phyloP scores from a whole-genome alignment of 306 rosid genomes.

The Cucurbita pepo region DNA sequence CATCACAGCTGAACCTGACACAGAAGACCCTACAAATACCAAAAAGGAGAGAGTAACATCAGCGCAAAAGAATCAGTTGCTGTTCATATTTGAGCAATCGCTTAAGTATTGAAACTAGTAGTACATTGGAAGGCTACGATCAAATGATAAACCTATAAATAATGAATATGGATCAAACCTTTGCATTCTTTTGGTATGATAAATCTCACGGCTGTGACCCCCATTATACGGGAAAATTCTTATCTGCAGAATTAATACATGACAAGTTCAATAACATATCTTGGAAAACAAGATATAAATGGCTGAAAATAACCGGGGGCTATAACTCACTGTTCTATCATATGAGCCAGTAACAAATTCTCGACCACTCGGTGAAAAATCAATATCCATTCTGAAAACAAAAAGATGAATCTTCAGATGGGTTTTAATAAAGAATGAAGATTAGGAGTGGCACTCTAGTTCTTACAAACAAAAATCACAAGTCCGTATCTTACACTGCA shows the following conservation, averaged over 20 bases:
- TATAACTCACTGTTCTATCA: slow-evolving; percentile 81
- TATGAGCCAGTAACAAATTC: slow-evolving; percentile 98
- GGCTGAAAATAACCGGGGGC: not conserved
- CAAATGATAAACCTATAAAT: not conserved
- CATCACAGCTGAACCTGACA: slow-evolving; percentile 83
- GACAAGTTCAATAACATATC: not conserved
- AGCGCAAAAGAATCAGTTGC: not conserved
- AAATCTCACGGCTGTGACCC: slow-evolving; percentile 89
- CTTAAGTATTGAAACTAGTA: not conserved
- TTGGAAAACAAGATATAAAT: not conserved
- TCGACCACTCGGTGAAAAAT: slow-evolving; percentile 92
- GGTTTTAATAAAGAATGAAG: not conserved
- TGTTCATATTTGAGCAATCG: not conserved
- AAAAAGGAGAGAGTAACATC: not conserved
- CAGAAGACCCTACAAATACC: slow-evolving; percentile 64
- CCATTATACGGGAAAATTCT: slow-evolving; percentile 73
- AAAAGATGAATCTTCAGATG: not conserved
- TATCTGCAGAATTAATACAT: slow-evolving; percentile 27
- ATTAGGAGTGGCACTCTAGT: not conserved
- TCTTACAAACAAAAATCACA: not conserved
- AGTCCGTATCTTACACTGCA: slow-evolving; percentile 57
- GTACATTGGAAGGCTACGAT: not conserved
- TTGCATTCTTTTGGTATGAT: slow-evolving; percentile 93
- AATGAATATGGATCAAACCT: slow-evolving; percentile 25
- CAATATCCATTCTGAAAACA: slow-evolving; percentile 72